A percentile compares a stretch with the other conserved stretches of the same genome.
Conservation (phyloP, 441 rosid species). For the Corymbia citriodora region DNA sequence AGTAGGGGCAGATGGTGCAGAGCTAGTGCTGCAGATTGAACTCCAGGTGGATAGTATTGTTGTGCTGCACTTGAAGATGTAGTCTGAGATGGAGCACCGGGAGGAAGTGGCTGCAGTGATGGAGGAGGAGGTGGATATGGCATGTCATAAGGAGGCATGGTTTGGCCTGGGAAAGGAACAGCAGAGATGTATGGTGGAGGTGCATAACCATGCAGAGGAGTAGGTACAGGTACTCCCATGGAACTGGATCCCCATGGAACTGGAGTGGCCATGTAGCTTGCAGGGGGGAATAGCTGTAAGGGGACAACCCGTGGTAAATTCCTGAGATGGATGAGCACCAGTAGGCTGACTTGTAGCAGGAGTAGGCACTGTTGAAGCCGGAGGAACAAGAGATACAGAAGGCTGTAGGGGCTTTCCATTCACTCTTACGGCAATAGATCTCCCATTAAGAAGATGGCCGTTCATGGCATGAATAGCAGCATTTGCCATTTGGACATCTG, state of each 20-base stretch:
- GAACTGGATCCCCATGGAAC: conserved; percentile 94
- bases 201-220: conserved; percentile 63
- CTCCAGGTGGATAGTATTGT: conserved; percentile 85
- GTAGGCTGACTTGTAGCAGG: conserved; percentile 55
- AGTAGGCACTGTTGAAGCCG: conserved; percentile 47
- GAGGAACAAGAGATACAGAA: conserved; percentile 66
- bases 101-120: conserved; percentile 53
- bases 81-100: conserved; percentile 50
- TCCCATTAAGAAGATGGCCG: conserved; percentile 72
- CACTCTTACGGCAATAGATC: conserved; percentile 91
- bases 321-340: conserved; percentile 81
- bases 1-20: conserved; percentile 42
- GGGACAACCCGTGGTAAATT: conserved; percentile 67
- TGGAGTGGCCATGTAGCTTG: conserved; percentile 49
- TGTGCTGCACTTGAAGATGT: conserved; percentile 52
- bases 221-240: conserved; percentile 87
- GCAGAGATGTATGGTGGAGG: conserved; percentile 51
- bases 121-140: conserved; percentile 48
- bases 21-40: conserved; percentile 59
- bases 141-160: conserved; percentile 75
- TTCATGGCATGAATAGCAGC: conserved; percentile 78
- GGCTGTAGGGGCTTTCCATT: conserved; percentile 94
- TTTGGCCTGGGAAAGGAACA: conserved; percentile 74
- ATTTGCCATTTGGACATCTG: conserved; percentile 86
- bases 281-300: conserved; percentile 51